Evolutionary conservation across 768 basidiomycete species (phyloP).

Genomic region (Psilocybe sp.): DNA sequence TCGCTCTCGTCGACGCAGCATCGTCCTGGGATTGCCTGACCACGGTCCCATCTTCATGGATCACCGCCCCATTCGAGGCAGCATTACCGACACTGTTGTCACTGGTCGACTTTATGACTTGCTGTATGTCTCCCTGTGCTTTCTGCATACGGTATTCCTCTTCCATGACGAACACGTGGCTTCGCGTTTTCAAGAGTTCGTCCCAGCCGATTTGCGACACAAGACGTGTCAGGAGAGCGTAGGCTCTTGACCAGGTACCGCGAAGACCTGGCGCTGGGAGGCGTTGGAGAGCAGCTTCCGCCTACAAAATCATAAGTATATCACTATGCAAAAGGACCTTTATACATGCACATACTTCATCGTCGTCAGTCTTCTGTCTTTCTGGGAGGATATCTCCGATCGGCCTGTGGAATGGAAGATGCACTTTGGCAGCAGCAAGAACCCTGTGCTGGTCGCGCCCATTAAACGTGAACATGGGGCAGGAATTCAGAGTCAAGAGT

Average conservation of each 20-base stretch:
- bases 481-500: constrained; percentile 93
- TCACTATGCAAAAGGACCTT: neutral
- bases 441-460: constrained; percentile 90
- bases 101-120: constrained; percentile 25
- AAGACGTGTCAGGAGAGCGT: constrained; percentile 83
- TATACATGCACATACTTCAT: constrained; percentile 51
- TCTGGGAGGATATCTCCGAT: constrained; percentile 92
- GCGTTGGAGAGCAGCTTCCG: constrained; percentile 91
- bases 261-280: constrained; percentile 91
- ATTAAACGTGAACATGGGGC: constrained; percentile 99
- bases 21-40: constrained; percentile 44
- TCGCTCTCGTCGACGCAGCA: constrained; percentile 67
- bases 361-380: constrained; percentile 76
- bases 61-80: constrained; percentile 38
- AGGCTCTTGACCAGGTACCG: constrained; percentile 96
- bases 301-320: constrained; percentile 37
- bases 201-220: constrained; percentile 98
- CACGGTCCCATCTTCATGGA: constrained; percentile 65
- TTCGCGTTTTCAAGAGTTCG: constrained; percentile 93
- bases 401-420: constrained; percentile 81
- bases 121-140: constrained; percentile 65
- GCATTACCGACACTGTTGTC: constrained; percentile 11
- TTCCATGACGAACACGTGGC: constrained; percentile 97
- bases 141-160: constrained; percentile 99
- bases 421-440: constrained; percentile 75